phyloP scores from a whole-genome alignment of 768 basidiomycete species.

The Amanita phalloides region DNA sequence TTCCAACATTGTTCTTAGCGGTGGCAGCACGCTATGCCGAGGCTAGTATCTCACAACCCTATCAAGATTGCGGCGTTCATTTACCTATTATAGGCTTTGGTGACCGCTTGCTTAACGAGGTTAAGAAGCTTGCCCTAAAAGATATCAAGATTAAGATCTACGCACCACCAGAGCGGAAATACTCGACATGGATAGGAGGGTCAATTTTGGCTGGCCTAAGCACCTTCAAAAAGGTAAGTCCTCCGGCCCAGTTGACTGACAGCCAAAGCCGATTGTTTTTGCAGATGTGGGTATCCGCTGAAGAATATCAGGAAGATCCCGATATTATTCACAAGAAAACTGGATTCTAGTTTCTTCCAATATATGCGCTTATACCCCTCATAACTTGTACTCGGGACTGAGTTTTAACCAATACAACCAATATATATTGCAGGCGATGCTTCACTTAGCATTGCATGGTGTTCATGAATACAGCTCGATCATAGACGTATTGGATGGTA shows the following conservation, averaged over 20 bases:
- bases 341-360: slow-evolving; percentile 46
- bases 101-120: slow-evolving; percentile 91
- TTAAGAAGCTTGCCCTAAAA: slow-evolving; percentile 90
- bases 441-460: slow-evolving; percentile 12
- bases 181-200: slow-evolving; percentile 95
- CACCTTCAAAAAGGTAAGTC: slow-evolving; percentile 89
- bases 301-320: slow-evolving; percentile 98
- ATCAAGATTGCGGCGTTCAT: slow-evolving; percentile 3
- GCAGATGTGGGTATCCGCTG: slow-evolving; percentile 99
- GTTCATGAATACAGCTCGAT: slow-evolving; percentile 9
- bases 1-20: slow-evolving; percentile 93
- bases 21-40: slow-evolving; percentile 91
- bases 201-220: slow-evolving; percentile 92
- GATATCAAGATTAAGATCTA: slow-evolving; percentile 99
- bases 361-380: slow-evolving; percentile 6
- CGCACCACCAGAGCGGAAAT: slow-evolving; percentile 98
- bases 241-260: background rate
- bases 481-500: slow-evolving; percentile 8
- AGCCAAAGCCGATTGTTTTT: slow-evolving; percentile 7
- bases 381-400: background rate
- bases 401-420: background rate
- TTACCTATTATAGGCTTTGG: slow-evolving; percentile 59
- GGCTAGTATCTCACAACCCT: slow-evolving; percentile 35
- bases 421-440: background rate
- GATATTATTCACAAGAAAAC: slow-evolving; percentile 97